Base-by-base conservation (phyloP, 2,329 filamentous ascomycete genomes). In the Magnaporthiopsis rhizophila region DNA sequence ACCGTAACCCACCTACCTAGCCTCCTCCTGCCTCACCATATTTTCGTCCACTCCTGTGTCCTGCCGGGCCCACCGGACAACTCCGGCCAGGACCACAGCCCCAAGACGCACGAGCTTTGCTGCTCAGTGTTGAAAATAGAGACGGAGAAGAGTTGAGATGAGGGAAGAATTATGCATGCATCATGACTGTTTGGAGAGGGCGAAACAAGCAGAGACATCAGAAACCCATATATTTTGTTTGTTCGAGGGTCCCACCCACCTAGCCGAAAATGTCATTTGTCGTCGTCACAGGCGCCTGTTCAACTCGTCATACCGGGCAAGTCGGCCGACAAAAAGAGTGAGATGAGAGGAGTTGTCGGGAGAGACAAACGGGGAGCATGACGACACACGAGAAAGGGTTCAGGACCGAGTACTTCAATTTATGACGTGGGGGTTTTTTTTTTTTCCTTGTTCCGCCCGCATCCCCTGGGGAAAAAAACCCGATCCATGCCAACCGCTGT, bases 401-500 rank as follows among this genome's bases (percentile, higher is more conserved):
- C 45, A 53, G 45, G 45, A 53, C 45, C 45, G 45, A 53, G 45
- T 53, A 53, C 45, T 53, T 53, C 45, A 21, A 53, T 53, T 53
- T n/a, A 53, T 53, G 45, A 53, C 45, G 45, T 53, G 13, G 45
- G 45, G 26, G n/a, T n/a, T n/a, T 26, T 26, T 26, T 26, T 30
- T 30, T 30, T 50, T 50, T 53, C 18, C n/a, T 53, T 53, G 45
- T n/a, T 24, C 45, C 45, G 18, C 45, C 45, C 45, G 18, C 45
- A 21, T 53, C n/a, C 45, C n/a, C 45, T 53, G 45, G 21, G 45
- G 7, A 8, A n/a, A 53, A 11, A 53, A 11, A 8, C n/a, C 45
- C 18, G 45, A 53, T 53, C 60, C 60, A 62, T 58, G 38, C 60
- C 60, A 38, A 38, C 26, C 38, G 36, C 38, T 9, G 50, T 62